A percentile compares a stretch with the other conserved stretches of the same genome.
phyloP scores from a whole-genome alignment of 768 basidiomycete genomes.

The Ephemerocybe angulata region DNA sequence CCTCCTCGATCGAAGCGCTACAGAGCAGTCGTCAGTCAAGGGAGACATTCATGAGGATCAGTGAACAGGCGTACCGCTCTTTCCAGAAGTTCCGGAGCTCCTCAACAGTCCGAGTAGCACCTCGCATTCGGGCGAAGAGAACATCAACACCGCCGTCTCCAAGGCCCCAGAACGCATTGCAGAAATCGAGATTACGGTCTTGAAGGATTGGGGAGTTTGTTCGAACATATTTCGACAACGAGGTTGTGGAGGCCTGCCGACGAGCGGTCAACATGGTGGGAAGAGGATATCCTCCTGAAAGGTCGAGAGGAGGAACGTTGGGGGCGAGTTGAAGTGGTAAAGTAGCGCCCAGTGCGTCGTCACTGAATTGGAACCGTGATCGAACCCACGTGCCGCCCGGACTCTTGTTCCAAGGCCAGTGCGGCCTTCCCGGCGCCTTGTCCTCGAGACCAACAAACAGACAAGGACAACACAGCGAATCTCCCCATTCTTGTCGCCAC shows the following conservation, averaged over 20 bases:
- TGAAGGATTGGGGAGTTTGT: conserved; percentile 45
- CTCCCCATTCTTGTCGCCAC: too few relatives aligned
- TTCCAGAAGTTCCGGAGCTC: conserved; percentile 89
- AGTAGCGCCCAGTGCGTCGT: conserved; percentile 7
- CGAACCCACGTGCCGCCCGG: not conserved
- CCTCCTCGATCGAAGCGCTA: conserved; percentile 92
- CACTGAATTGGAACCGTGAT: not conserved
- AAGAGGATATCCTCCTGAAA: conserved; percentile 19
- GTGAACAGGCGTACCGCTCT: conserved; percentile 66
- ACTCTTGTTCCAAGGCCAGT: too few relatives aligned
- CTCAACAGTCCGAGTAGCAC: conserved; percentile 81
- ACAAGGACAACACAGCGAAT: too few relatives aligned
- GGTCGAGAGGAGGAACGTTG: conserved; percentile 7
- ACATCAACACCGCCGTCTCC: conserved; percentile 89
- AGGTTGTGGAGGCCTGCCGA: conserved; percentile 79
- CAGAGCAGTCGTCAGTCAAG: conserved; percentile 10
- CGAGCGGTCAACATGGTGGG: conserved; percentile 51
- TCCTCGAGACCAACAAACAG: too few relatives aligned
- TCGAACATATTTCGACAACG: conserved; percentile 67
- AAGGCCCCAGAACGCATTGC: conserved; percentile 94
- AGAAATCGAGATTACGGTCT: conserved; percentile 75
- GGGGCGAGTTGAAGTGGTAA: conserved; percentile 7
- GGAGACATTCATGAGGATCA: not conserved
- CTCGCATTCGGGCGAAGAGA: conserved; percentile 84
- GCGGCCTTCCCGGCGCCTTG: too few relatives aligned